Evolutionary conservation across 169 alveolate genomes (phyloP).

Genomic region (Perkinsus olseni): DNA sequence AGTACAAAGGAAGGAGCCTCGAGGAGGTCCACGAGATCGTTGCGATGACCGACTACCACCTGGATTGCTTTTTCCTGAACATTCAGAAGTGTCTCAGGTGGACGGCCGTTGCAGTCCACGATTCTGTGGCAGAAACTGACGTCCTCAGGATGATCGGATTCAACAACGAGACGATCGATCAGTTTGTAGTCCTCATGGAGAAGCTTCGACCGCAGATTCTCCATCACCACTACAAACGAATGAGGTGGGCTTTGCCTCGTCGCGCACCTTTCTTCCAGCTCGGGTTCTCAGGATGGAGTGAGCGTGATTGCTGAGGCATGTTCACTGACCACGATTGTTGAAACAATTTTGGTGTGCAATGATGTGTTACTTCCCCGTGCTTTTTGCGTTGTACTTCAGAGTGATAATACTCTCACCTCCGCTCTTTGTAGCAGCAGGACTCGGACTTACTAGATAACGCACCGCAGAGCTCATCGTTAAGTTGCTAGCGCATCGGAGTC

Average conservation of each 20-base stretch:
- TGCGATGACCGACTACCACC: not conserved
- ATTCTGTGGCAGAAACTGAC: not conserved
- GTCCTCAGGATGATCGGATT: not conserved
- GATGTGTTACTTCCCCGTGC: no score
- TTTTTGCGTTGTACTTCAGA: no score
- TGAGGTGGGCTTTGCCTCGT: not conserved
- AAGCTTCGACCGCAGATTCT: not conserved
- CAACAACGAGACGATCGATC: not conserved
- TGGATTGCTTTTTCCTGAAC: not conserved
- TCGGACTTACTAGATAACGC: no score
- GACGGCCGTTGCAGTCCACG: not conserved
- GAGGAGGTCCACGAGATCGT: not conserved
- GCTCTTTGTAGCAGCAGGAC: no score
- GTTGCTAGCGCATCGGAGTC: no score
- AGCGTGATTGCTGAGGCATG: no score
- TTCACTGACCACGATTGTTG: no score
- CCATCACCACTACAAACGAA: not conserved
- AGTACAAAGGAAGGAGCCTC: not conserved
- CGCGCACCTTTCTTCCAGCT: no score
- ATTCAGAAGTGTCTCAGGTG: not conserved
- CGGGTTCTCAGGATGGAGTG: no score
- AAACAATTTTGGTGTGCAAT: no score
- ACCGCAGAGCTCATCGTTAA: no score
- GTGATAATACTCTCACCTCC: no score
- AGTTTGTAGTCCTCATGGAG: not conserved